A percentile compares a stretch with the other conserved stretches of the same genome.
These are phyloP conservation scores for Musa itinerans DNA, from an alignment of 176 grass and related monocot species.

Conservation along the genomic window DNA sequence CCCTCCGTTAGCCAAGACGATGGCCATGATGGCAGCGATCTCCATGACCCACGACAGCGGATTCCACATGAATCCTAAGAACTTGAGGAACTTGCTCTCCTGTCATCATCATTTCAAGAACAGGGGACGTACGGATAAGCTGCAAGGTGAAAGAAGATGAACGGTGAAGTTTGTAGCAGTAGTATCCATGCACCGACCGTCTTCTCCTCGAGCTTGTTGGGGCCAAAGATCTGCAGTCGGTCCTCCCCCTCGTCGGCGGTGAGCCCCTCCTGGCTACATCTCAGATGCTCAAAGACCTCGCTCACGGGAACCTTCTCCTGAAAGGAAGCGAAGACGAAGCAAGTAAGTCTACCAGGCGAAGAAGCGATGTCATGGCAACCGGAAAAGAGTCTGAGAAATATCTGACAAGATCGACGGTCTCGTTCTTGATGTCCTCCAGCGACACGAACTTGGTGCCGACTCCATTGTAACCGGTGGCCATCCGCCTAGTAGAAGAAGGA, in stretches of 20 bases:
- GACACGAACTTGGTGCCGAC: conserved; percentile 1
- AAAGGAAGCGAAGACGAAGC: neutral
- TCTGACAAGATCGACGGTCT: conserved; percentile 34
- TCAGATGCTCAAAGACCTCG: conserved; percentile 77
- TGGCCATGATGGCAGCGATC: conserved; percentile 87
- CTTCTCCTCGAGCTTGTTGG: conserved; percentile 98
- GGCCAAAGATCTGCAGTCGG: conserved; percentile 51
- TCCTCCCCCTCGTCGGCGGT: conserved; percentile 35
- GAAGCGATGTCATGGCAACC: neutral
- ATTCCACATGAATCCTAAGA: conserved; percentile 95
- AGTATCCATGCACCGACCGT: conserved; percentile 15
- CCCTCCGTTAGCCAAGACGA: conserved; percentile 74
- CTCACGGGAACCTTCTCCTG: conserved; percentile 55
- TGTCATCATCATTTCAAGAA: neutral
- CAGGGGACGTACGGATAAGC: too few relatives aligned
- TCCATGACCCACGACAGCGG: conserved; percentile 93
- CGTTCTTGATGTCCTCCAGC: conserved; percentile 39
- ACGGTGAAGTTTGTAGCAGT: too few relatives aligned
- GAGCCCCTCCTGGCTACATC: conserved; percentile 62
- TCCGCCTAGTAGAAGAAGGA: neutral
- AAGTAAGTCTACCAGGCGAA: neutral
- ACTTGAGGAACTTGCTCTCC: conserved; percentile 93
- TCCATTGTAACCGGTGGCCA: neutral
- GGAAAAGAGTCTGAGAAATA: neutral
- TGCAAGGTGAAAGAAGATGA: too few relatives aligned